phyloP scores from a whole-genome alignment of 805 yeast genomes.

The Ogataea zsoltii region DNA sequence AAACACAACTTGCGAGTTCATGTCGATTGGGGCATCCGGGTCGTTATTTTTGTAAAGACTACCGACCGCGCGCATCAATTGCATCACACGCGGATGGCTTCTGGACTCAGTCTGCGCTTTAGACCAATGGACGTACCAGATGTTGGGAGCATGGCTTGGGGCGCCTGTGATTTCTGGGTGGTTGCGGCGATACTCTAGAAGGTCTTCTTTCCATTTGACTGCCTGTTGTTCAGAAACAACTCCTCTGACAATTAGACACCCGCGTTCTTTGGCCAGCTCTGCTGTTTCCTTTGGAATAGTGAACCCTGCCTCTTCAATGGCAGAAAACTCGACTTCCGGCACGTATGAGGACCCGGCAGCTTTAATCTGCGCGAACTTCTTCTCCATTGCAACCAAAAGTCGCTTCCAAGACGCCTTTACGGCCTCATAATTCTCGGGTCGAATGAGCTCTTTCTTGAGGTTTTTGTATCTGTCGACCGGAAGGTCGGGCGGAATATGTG shows the following conservation, averaged over 20 bases:
- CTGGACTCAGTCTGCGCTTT: slow-evolving; percentile 40
- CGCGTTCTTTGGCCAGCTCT: slow-evolving; percentile 21
- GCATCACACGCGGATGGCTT: slow-evolving; percentile 38
- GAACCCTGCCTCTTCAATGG: slow-evolving; percentile 5
- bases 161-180: slow-evolving; percentile 34
- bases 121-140: slow-evolving; percentile 41
- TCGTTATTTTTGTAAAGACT: slow-evolving; percentile 18
- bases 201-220: slow-evolving; percentile 22
- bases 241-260: slow-evolving; percentile 34
- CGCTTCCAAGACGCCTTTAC: slow-evolving; percentile 35
- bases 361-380: slow-evolving; percentile 21
- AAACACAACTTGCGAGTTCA: slow-evolving; percentile 37
- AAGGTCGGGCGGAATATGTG: slow-evolving; percentile 10
- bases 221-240: slow-evolving; percentile 34
- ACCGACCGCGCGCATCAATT: slow-evolving; percentile 25
- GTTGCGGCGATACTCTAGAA: slow-evolving; percentile 23
- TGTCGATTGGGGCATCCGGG: slow-evolving; percentile 30
- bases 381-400: slow-evolving; percentile 27
- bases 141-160: slow-evolving; percentile 27
- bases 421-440: slow-evolving; percentile 30
- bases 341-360: slow-evolving; percentile 25
- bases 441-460: slow-evolving; percentile 22
- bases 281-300: slow-evolving; percentile 7
- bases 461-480: slow-evolving; percentile 11
- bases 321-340: slow-evolving; percentile 27